Base-by-base conservation (phyloP, 2,329 filamentous ascomycete species). In the Ophiocordyceps australis region DNA sequence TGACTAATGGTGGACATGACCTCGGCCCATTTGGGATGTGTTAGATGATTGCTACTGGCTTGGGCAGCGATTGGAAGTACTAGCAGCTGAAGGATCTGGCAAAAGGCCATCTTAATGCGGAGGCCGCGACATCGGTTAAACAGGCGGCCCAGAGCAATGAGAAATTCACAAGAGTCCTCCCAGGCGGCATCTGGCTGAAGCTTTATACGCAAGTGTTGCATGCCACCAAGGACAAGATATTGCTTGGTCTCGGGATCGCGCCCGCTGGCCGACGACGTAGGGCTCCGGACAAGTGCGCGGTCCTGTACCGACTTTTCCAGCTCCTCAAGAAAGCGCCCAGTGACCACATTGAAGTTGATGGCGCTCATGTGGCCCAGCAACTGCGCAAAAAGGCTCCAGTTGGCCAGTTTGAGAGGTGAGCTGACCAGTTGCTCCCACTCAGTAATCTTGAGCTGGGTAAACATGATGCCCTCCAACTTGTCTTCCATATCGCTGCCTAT, bases 341-440 rank as follows among this genome's bases (percentile, higher is more conserved):
- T 74, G 23, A 98, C 85, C 29, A 74, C 79, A 11, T 70, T 57
- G 46, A 98, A 95, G 43, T 91, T 86, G 35, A 89, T 74, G 23
- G 79, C 77, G 50, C 89, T 94, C 79, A 98, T 93, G 20, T 85
- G 77, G n/a, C 91, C 89, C 1, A 98, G 65, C 4, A 98, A 59
- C 40, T 93, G 80, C 13, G 82, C 76, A 46, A 94, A 94, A 3
- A 98, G 72, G 31, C 81, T 79, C 86, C 86, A 98, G 41, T 98
- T 98, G 10, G 89, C 80, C 50, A 89, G 72, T 36, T 83, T 82
- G 14, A 95, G 58, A 1, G 80, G 74, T 0, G 83, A 93, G 7
- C 74, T 60, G 33, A 72, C 59, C 4, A 86, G 57, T 40, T 85
- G 73, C 7, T 93, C 82, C 0, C 79, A 73, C 32, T 95, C 85